Evolutionary conservation across 345 rosid species (phyloP).

Genomic region (Gossypioides kirkii): DNA sequence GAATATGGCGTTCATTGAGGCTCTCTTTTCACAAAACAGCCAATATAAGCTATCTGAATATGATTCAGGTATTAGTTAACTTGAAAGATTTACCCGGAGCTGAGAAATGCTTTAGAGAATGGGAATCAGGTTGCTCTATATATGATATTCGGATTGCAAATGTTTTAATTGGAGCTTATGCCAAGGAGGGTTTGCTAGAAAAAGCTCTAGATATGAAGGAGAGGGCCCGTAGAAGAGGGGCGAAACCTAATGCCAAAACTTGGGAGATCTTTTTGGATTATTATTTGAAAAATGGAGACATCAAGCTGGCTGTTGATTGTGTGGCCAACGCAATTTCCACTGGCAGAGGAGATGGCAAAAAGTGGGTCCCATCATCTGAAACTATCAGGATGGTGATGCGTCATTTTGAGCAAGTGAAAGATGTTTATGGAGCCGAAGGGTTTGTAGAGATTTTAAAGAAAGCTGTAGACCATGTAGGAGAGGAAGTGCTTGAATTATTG

Average conservation of each 20-base stretch:
- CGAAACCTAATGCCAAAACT: conserved; percentile 70
- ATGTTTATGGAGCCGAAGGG: conserved; percentile 83
- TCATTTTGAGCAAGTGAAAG: conserved; percentile 59
- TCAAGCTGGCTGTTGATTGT: conserved; percentile 55
- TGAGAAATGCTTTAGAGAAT: conserved; percentile 82
- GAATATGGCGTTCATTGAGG: conserved; percentile 91
- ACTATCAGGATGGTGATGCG: conserved; percentile 48
- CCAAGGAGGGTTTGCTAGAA: conserved; percentile 46
- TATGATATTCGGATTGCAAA: conserved; percentile 76
- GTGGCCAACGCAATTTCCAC: conserved; percentile 55
- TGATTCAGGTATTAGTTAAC: conserved; percentile 78
- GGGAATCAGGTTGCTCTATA: conserved; percentile 56
- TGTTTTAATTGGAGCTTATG: conserved; percentile 65
- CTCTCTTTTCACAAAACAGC: conserved; percentile 72
- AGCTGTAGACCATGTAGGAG: conserved; percentile 50
- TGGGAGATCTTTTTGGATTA: conserved; percentile 77
- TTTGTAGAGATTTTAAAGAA: conserved; percentile 70
- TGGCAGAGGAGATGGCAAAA: conserved; percentile 65
- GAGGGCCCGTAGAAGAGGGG: conserved; percentile 61
- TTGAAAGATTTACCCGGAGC: conserved; percentile 91
- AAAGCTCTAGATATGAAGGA: conserved; percentile 71
- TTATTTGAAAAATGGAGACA: conserved; percentile 48
- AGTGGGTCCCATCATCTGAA: conserved; percentile 76
- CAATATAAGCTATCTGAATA: conserved; percentile 78
- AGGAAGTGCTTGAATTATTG: conserved; percentile 63